Conservation (phyloP, 2,329 filamentous ascomycete genomes). For the Camptophora hylomeconis region DNA sequence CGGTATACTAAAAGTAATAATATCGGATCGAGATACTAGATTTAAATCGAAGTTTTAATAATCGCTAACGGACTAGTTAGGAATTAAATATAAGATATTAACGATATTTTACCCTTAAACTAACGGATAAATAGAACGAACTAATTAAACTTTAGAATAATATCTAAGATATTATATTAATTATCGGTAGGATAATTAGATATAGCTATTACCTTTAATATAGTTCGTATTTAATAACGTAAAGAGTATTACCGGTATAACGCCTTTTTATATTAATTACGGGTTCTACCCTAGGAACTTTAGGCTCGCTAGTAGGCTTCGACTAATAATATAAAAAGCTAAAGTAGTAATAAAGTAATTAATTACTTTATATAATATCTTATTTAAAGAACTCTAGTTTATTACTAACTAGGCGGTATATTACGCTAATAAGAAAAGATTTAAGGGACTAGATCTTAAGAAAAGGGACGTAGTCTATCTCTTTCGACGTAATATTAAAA, state of each 20-base stretch:
- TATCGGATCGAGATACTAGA: constrained; percentile 4
- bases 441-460: constrained; percentile 4
- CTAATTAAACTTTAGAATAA: constrained; percentile 10
- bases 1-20: constrained; percentile 4
- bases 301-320: not conserved
- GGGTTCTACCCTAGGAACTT: constrained; percentile 1
- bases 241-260: constrained; percentile 3
- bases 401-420: constrained; percentile 3
- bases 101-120: constrained; percentile 7
- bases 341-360: constrained; percentile 3
- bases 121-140: constrained; percentile 8
- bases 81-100: constrained; percentile 6
- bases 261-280: constrained; percentile 8
- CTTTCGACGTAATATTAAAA: constrained; percentile 9
- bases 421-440: constrained; percentile 5
- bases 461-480: constrained; percentile 6
- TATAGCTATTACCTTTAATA: constrained; percentile 1
- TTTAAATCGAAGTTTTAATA: constrained; percentile 7
- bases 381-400: constrained; percentile 5
- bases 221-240: constrained; percentile 5
- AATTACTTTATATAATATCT: constrained; percentile 3
- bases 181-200: constrained; percentile 10
- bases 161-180: constrained; percentile 11
- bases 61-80: constrained; percentile 1
- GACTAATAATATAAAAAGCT: constrained; percentile 1